These are phyloP conservation scores for Hanseniaspora vineae DNA, from an alignment of 805 yeast species.

Conservation along the genomic window DNA sequence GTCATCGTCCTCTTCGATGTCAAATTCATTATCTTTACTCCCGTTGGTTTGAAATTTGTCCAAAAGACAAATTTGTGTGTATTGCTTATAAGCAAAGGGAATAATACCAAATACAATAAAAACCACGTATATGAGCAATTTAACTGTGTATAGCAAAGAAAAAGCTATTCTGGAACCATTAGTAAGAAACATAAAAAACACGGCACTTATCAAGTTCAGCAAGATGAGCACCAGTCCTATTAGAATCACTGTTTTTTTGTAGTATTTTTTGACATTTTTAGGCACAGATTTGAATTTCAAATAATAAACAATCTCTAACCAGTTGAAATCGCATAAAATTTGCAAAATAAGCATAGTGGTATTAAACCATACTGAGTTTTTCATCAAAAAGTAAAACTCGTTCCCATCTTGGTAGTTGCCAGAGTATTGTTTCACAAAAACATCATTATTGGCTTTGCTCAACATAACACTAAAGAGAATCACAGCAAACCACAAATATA, in stretches of 20 bases:
- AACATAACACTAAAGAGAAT: slow-evolving; percentile 41
- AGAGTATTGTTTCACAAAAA: slow-evolving; percentile 37
- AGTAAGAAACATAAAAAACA: neutral
- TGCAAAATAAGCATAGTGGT: slow-evolving; percentile 9
- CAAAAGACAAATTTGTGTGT: neutral
- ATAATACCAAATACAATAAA: neutral
- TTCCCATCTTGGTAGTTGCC: slow-evolving; percentile 40
- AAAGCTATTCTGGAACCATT: neutral
- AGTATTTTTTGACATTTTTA: neutral
- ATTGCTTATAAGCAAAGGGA: neutral
- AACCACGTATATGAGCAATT: neutral
- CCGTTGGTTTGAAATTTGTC: neutral
- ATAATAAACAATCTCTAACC: slow-evolving; percentile 19
- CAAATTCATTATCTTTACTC: neutral
- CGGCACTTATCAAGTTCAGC: neutral
- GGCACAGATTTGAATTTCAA: slow-evolving; percentile 8
- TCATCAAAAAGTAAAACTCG: slow-evolving; percentile 19
- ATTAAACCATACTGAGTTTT: slow-evolving; percentile 9
- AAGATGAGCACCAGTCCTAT: neutral
- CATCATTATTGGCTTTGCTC: slow-evolving; percentile 27
- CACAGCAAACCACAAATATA: slow-evolving; percentile 47
- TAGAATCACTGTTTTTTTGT: neutral
- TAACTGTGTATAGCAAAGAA: neutral
- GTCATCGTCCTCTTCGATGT: neutral
- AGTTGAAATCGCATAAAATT: slow-evolving; percentile 13